A percentile compares a stretch with the other conserved stretches of the same genome.
Evolutionary conservation across 352 stramenopile species (phyloP).

Genomic region (Globisporangium echinulatum): DNA sequence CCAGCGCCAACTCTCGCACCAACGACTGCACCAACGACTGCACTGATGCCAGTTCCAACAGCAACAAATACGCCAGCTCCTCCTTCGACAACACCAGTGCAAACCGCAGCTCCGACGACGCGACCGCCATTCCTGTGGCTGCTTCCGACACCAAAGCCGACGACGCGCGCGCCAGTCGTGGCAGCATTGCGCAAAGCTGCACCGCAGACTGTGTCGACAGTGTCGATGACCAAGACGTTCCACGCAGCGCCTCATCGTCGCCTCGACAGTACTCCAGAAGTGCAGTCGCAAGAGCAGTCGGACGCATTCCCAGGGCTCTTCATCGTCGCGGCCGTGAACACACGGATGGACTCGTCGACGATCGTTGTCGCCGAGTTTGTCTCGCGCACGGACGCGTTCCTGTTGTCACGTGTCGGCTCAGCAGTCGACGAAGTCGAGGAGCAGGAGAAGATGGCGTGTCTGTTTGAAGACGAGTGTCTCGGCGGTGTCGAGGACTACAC

Average conservation of each 20-base stretch:
- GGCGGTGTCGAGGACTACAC: conserved; percentile 33
- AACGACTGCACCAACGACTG: not conserved
- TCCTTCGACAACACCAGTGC: not conserved
- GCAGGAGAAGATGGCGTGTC: conserved; percentile 38
- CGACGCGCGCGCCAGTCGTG: not conserved
- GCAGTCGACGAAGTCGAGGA: conserved; percentile 11
- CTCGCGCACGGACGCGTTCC: conserved; percentile 12
- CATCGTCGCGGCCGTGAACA: conserved; percentile 10
- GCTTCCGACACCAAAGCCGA: conserved; percentile 1
- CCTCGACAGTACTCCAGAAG: not conserved
- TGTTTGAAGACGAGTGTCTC: conserved; percentile 33
- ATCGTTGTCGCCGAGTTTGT: conserved; percentile 9
- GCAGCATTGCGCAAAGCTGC: not conserved
- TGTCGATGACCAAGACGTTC: not conserved
- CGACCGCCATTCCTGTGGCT: conserved; percentile 5
- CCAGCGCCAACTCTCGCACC: not conserved
- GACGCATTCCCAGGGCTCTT: not conserved
- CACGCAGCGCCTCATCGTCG: not conserved
- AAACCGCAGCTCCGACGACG: not conserved
- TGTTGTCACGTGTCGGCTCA: not conserved
- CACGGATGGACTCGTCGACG: conserved; percentile 1
- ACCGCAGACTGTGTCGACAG: not conserved
- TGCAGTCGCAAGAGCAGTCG: not conserved
- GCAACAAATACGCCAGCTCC: not conserved
- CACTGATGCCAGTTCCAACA: not conserved